A percentile compares a stretch with the other conserved stretches of the same genome.
phyloP scores from a whole-genome alignment of 1,284 basidiomycete species.

The Irpex sp. region DNA sequence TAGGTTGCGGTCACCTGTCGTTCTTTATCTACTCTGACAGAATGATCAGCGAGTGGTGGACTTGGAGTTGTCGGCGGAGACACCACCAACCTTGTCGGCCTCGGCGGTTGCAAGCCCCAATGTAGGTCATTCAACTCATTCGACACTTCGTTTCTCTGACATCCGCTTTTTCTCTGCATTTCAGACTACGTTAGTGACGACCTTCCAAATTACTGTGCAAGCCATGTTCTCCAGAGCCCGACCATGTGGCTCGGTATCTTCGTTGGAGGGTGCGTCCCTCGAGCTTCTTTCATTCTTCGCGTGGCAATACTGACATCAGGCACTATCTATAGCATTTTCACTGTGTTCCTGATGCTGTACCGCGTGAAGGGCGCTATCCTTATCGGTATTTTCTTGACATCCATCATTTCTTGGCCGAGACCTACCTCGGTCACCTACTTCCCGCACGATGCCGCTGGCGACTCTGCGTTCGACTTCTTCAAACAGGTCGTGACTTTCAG shows the following conservation, averaged over 20 bases:
- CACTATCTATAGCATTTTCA: constrained; percentile 52
- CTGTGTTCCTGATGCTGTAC: constrained; percentile 80
- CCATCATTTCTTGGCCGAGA: constrained; percentile 87
- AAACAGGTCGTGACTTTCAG: constrained; percentile 83
- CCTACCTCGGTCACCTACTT: constrained; percentile 80
- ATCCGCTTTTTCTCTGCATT: background rate
- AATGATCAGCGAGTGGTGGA: constrained; percentile 51
- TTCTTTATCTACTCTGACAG: background rate
- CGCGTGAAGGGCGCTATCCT: constrained; percentile 84
- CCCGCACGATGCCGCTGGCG: constrained; percentile 68
- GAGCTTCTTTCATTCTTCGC: background rate
- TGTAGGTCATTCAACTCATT: constrained; percentile 29
- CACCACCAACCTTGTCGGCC: constrained; percentile 67
- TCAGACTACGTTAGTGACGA: constrained; percentile 32
- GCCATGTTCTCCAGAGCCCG: constrained; percentile 70
- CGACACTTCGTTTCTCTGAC: background rate
- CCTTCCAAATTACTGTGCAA: constrained; percentile 59
- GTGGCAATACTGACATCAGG: background rate
- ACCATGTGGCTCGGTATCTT: constrained; percentile 91
- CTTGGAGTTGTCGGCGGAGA: constrained; percentile 78
- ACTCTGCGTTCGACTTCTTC: constrained; percentile 82
- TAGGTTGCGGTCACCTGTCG: constrained; percentile 27
- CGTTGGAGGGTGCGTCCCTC: constrained; percentile 65
- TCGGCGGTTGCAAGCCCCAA: constrained; percentile 73
- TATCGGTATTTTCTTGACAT: constrained; percentile 82